phyloP scores from a whole-genome alignment of 129 eudicot species.

The Flaveria robusta region DNA sequence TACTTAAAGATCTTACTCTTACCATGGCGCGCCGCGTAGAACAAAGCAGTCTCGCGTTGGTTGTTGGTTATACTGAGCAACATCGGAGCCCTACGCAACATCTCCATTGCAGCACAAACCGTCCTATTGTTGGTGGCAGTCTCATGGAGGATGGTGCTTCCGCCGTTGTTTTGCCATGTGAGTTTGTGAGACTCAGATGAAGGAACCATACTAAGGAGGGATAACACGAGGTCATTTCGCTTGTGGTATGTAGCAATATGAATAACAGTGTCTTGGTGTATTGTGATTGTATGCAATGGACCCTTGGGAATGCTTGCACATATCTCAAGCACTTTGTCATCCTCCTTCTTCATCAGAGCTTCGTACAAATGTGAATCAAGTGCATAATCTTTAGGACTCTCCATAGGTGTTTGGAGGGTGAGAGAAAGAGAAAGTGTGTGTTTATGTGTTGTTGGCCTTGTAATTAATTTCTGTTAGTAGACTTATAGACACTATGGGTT shows the following conservation, averaged over 20 bases:
- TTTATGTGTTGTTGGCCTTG: background rate
- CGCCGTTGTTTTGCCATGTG: background rate
- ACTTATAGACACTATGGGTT: background rate
- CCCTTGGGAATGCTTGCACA: constrained; percentile 32
- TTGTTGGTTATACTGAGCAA: constrained; percentile 27
- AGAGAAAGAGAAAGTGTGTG: background rate
- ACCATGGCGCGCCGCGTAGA: constrained; percentile 35
- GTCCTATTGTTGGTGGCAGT: constrained; percentile 24
- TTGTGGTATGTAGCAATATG: constrained; percentile 38
- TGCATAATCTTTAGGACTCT: background rate
- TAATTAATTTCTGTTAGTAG: background rate
- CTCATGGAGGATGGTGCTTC: constrained; percentile 45
- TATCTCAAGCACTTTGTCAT: constrained; percentile 6
- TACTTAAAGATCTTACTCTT: constrained; percentile 26
- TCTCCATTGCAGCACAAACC: constrained; percentile 16
- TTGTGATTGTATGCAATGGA: constrained; percentile 33
- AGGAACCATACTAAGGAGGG: constrained; percentile 14
- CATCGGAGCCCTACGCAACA: constrained; percentile 26
- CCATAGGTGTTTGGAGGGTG: background rate
- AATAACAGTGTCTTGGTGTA: constrained; percentile 33
- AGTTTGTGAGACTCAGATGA: background rate
- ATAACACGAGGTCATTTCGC: constrained; percentile 12
- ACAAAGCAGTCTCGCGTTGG: constrained; percentile 35
- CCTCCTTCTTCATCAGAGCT: constrained; percentile 24
- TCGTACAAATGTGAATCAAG: background rate